Evolutionary conservation across 2,329 filamentous ascomycete species (phyloP), one percentile per base, ranked within the genome.

Genomic region (Aureobasidium sp.): DNA sequence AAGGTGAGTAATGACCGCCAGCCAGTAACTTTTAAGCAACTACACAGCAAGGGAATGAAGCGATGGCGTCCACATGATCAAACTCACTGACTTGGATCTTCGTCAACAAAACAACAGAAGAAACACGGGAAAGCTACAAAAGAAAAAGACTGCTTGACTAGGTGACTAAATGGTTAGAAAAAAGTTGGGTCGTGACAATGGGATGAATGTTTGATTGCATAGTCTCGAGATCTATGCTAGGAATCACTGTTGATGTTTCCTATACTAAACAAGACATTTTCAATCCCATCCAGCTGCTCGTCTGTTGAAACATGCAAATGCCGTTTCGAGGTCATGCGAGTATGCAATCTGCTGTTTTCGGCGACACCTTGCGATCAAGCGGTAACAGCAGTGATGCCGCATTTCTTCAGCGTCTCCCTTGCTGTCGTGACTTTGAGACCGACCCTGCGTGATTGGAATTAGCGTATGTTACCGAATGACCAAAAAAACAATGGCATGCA

Each of bases 371-470:
- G n/a, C 22, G 7, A 48, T 20, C 15, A 51, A 22, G 48, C n/a
- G 8, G 31, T 17, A 51, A 39, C n/a, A 34, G 36, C 11, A n/a
- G 44, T 53, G 47, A 72, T 64, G 17, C 68, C 70, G 57, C 65
- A 64, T 51, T 66, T 67, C 63, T 74, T 79, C 55, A 91, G 70
- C 17, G 86, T 90, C 68, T 87, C 84, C 68, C 87, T 74, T 1
- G 83, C 88, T 5, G 86, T 87, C 69, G 87, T 85, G 60, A 90
- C 82, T 63, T 88, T 85, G 81, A 92, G 82, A 2, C 88, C 87
- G 56, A 92, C 64, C 39, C 62, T 63, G 42, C 12, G 45, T 8
- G 31, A 34, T 12, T 1, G 27, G 7, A 36, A 52, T 51, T 47
- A 56, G 52, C 20, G 34, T 4, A 42, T 1, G 12, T 48, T 48